Base-by-base conservation (phyloP, 768 basidiomycete species). In the Lentinula detonsa region DNA sequence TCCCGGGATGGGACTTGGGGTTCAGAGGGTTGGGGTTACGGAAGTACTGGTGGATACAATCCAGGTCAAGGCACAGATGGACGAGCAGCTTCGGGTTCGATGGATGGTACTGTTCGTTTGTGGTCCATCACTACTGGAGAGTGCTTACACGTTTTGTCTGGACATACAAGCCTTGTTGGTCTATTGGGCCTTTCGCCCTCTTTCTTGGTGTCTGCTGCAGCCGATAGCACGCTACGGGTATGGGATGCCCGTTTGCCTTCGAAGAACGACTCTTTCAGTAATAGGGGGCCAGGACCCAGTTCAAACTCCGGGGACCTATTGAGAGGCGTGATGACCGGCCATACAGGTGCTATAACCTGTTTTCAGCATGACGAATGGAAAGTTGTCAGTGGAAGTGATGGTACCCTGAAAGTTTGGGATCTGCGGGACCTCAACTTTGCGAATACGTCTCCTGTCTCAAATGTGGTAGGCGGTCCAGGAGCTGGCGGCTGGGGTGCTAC, bases 351-450 rank as follows among this genome's bases (percentile, higher is more conserved):
- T n/a, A 98, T 99, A 66, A 98, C 97, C 16, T 99, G 96, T 75
- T 98, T 98, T 81, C 94, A 96, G 73, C 95, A 97, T 66, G 96
- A 98, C 71, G 95, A 98, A 71, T 93, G 92, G 79, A 98, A 97
- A 71, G 93, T 98, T 49, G 81, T 99, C 33, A 93, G 90, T 68
- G 96, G 96, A 11, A 92, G 90, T 13, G 97, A 98, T 66, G 97
- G 97, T 15, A 93, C 91, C 61, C 80, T 99, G 66, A 98, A 98
- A 80, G 91, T 98, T 87, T 99, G 97, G 97, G 91, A 98, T 71
- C 81, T 96, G 62, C 77, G 87, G 40, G 91, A 95, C 59, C 34
- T 54, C 8, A 54, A 39, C 11, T 34, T 21, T 54, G 16, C 53
- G 5, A 54, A 54, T 40, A 11, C 37, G 1, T 40, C 53, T 6